These are phyloP conservation scores for Solanum hybrid DNA, from an alignment of 305 asterid genomes.

Conservation along the genomic window DNA sequence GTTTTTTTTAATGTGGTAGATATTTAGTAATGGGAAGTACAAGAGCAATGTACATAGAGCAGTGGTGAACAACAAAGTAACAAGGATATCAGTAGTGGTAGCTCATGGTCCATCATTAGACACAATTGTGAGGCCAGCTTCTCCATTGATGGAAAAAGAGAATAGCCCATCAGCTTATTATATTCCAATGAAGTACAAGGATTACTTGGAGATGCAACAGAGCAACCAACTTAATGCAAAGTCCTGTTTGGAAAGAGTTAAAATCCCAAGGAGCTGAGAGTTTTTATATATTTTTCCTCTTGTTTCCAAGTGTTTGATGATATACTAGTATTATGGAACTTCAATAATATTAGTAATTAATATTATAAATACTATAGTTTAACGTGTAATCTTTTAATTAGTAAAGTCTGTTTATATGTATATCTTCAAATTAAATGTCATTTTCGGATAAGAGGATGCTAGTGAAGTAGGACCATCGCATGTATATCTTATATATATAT, in stretches of 20 bases:
- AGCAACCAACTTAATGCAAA: conserved; percentile 18
- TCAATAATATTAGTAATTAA: background rate
- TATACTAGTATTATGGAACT: background rate
- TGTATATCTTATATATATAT: background rate
- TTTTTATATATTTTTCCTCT: background rate
- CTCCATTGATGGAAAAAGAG: background rate
- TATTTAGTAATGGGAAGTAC: conserved; percentile 33
- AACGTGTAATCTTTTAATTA: background rate
- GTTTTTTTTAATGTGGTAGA: conserved; percentile 3
- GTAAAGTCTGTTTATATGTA: background rate
- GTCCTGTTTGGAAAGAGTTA: conserved; percentile 21
- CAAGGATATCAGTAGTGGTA: conserved; percentile 24
- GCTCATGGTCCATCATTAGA: conserved; percentile 29
- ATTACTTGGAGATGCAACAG: conserved; percentile 23
- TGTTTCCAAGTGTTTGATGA: background rate
- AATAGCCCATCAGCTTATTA: conserved; percentile 9
- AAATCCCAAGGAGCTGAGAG: background rate
- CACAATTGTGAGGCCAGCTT: conserved; percentile 17
- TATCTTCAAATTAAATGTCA: background rate
- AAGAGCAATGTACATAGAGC: conserved; percentile 35
- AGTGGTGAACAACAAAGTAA: conserved; percentile 18
- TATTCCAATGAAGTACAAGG: conserved; percentile 18
- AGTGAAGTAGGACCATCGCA: background rate
- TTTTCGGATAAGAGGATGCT: background rate
- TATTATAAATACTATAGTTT: background rate